Evolutionary conservation across 2,329 filamentous ascomycete species (phyloP).

Genomic region (Didymella glomerata): DNA sequence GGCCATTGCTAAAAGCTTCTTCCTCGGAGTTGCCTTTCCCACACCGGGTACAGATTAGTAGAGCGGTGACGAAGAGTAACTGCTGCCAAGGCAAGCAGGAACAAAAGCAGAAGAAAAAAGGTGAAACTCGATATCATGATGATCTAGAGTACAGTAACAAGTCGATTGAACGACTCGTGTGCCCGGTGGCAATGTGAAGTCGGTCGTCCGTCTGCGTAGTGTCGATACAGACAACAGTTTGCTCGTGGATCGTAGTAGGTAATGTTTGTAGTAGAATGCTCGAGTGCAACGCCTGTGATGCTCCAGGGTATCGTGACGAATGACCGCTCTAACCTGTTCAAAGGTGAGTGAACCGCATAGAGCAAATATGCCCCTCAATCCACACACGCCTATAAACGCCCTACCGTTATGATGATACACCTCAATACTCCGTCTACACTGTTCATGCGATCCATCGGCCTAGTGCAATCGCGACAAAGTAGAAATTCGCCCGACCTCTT

Average conservation of each 20-base stretch:
- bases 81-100: slow-evolving; percentile 6
- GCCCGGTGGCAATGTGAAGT: slow-evolving; percentile 3
- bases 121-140: slow-evolving; percentile 29
- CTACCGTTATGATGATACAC: slow-evolving; percentile 15
- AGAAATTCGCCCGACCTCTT: slow-evolving; percentile 5
- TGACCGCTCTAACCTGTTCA: slow-evolving; percentile 21
- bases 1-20: slow-evolving; percentile 6
- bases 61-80: background rate
- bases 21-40: slow-evolving; percentile 30
- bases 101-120: slow-evolving; percentile 23
- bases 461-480: background rate
- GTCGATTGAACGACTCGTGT: slow-evolving; percentile 10
- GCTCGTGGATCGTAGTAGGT: slow-evolving; percentile 12
- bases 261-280: slow-evolving; percentile 23
- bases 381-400: slow-evolving; percentile 19
- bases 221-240: slow-evolving; percentile 24
- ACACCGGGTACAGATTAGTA: slow-evolving; percentile 39
- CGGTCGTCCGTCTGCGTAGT: slow-evolving; percentile 23
- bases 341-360: slow-evolving; percentile 27
- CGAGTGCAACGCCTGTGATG: slow-evolving; percentile 19
- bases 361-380: slow-evolving; percentile 27
- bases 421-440: slow-evolving; percentile 1
- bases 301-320: slow-evolving; percentile 17
- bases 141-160: slow-evolving; percentile 33
- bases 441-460: background rate